Evolutionary conservation across 1,284 basidiomycete genomes (phyloP), one percentile per base, ranked within the genome.

Genomic region (Cryptococcus sp.): DNA sequence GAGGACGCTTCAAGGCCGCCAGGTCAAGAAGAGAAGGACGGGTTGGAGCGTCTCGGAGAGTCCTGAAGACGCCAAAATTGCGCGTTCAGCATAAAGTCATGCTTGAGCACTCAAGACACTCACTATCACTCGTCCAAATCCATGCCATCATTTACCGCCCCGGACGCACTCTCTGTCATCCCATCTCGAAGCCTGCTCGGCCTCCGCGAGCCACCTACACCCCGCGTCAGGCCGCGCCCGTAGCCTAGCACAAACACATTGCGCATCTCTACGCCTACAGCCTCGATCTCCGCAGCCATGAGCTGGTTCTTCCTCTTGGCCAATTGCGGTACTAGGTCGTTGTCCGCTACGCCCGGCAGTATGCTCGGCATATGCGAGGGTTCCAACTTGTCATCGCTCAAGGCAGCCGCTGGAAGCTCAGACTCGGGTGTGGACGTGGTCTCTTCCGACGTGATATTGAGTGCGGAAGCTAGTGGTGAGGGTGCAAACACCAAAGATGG

Each of bases 211-310:
- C 47, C 53, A 7, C 42, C 53, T 50, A 51, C 27, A 16, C 27
- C 57, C 45, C 53, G 45, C 16, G 52, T 52, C 46, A 59, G 46
- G 6, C 52, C 57, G 38, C 57, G 35, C 4, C 57, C 57, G 38
- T 59, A 54, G 17, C 57, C 57, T 19, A 59, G 47, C 50, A 47
- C 53, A 35, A 59, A 59, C 1, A 59, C 57, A 20, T 54, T 54
- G 22, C 50, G 54, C 52, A 59, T 54, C 38, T 59, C 57, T 10
- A 52, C 50, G 2, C 57, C 50, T 8, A 59, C 16, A 3, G 62
- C 59, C 60, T 73, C 74, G 31, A 70, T 70, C 38, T 74, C 39
- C 82, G 81, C 75, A 8, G 31, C 31, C 85, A 80, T 8, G 87
- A 84, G 54, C 42, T 59, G 39, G 84, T 83, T 53, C 84, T 81